Evolutionary conservation across 2,329 filamentous ascomycete genomes (phyloP).

Genomic region (Alternaria consortialis): DNA sequence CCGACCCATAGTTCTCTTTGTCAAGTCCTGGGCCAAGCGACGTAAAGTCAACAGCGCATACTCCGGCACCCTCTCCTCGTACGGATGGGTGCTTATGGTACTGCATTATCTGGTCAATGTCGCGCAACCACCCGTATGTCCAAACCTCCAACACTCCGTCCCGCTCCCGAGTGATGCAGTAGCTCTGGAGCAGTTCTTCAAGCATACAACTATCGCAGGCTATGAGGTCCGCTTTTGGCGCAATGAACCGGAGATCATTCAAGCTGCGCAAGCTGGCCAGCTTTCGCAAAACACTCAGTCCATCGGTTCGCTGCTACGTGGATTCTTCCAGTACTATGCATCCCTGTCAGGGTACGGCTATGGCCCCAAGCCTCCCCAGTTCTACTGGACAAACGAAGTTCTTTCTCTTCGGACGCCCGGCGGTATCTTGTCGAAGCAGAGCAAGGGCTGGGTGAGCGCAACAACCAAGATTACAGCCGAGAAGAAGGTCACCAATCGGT

Average conservation of each 20-base stretch:
- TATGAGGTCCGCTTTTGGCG: conserved; percentile 80
- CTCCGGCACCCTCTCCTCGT: conserved; percentile 84
- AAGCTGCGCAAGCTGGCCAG: conserved; percentile 65
- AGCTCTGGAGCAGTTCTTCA: conserved; percentile 50
- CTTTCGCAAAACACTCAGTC: conserved; percentile 75
- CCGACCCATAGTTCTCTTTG: conserved; percentile 78
- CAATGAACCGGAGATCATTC: conserved; percentile 73
- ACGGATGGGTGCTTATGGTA: conserved; percentile 92
- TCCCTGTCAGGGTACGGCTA: conserved; percentile 56
- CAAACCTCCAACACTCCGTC: conserved; percentile 75
- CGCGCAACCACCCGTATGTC: conserved; percentile 79
- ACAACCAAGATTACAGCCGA: conserved; percentile 69
- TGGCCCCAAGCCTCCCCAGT: conserved; percentile 60
- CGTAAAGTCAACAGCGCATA: conserved; percentile 89
- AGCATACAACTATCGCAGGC: conserved; percentile 65
- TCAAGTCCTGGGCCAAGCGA: conserved; percentile 90
- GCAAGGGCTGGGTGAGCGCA: conserved; percentile 88
- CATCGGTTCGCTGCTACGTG: conserved; percentile 75
- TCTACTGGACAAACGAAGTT: conserved; percentile 83
- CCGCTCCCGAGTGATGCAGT: conserved; percentile 22
- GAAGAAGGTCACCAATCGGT: conserved; percentile 80
- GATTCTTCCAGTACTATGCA: conserved; percentile 90
- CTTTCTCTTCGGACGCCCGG: conserved; percentile 77
- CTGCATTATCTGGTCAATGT: conserved; percentile 90
- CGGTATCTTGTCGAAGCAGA: conserved; percentile 75